Base-by-base conservation (phyloP, 805 yeast species). In the Clavispora phyllophila region DNA sequence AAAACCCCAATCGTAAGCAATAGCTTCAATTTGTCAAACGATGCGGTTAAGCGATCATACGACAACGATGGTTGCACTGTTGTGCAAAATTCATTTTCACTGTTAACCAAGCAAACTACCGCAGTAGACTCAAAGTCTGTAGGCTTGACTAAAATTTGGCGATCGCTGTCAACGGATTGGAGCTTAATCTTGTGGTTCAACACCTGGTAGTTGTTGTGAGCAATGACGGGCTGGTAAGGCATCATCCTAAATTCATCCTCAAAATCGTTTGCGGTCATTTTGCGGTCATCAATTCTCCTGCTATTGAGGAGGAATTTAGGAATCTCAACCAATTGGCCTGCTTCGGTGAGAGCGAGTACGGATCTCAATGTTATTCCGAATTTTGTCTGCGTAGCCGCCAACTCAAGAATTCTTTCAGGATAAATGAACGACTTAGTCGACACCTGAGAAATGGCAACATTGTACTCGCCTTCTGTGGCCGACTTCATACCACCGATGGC, bases 121-220 rank as follows among this genome's bases (percentile, higher is more conserved):
- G 84, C 72, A 0, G 97, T 89, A 2, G 96, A 86, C 63, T 91
- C 98, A 40, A 89, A 67, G 31, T 77, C 73, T 0, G 97, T 85
- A 2, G 66, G 65, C 42, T 49, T 54, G n/a, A 61, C 51, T 41
- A 70, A 53, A 5, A 70, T 55, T 3, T 45, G 46, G 19, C 40
- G 47, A 14, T 44, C 46, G 2, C n/a, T 18, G 9, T 37, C 39
- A 20, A 40, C 43, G 4, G 51, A 42, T 12, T 48, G 44, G n/a
- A 70, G 53, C 45, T 60, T 58, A 44, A 60, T 58, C 45, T 66
- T 66, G 46, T 69, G 74, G 47, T 67, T 70, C 36, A 70, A 53
- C 1, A 61, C 54, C 41, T 61, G 60, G 40, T 45, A 51, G n/a
- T 51, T 49, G 43, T 63, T 49, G 2, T 57, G 50, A 6, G 66